Base-by-base conservation (phyloP, 495 filamentous ascomycete species). In the Parachaetomium inaequale region DNA sequence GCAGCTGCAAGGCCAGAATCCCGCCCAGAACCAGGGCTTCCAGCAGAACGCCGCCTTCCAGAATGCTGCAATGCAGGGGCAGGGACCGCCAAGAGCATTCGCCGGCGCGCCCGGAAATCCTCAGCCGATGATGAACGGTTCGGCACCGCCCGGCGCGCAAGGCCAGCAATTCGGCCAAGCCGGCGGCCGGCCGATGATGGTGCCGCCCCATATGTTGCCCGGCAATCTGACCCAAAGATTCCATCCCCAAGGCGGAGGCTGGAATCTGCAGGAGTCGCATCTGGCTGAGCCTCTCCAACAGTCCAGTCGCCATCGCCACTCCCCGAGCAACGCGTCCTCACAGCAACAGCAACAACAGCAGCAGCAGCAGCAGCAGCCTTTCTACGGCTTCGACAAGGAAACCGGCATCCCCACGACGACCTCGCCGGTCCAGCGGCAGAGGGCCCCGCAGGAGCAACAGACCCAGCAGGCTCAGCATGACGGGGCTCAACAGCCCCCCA, bases 241-340 rank as follows among this genome's bases (percentile, higher is more conserved):
- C 25, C 67, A 68, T 57, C 65, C 68, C 10, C 74, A 71, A 60
- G 61, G 65, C 46, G 66, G 64, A 57, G 65, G 68, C 43, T 81
- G 79, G 79, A 76, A 71, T 29, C 42, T 73, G 25, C 75, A 81
- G 55, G 76, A 81, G 61, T 81, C 78, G 7, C 72, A 75, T 50
- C 69, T 81, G 12, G 55, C 75, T 0, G 72, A 76, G 49, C 79
- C 79, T 50, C 70, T 81, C n/a, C 72, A 76, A 28, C 62, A 70
- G 14, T 67, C 72, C 32, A 76, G 73, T 49, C 70, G 71, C 6
- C 69, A 76, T 34, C 70, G 72, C 1, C 65, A 71, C 12, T 71
- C 71, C 12, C 70, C 72, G 3, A 78, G 76, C 56, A 75, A 67
- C 23, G 64, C 68, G 34, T 71, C 74, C 28, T 70, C 70, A 31